Conservation (phyloP, 2,329 filamentous ascomycete species). For the Calonectria henricotiae region DNA sequence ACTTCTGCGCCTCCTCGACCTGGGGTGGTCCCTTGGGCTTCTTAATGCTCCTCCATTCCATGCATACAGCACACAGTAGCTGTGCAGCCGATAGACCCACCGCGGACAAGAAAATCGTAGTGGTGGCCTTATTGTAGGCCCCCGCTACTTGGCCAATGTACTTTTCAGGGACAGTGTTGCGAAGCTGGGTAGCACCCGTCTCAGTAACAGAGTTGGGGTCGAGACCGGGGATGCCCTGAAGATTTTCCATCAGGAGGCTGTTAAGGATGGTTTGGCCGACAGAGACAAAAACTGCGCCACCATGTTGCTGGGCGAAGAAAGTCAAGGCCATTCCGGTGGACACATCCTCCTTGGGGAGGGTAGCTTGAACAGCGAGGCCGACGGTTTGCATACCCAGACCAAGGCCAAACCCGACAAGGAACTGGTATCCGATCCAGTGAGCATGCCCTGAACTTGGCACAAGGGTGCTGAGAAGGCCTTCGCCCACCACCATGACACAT, state of each 20-base stretch:
- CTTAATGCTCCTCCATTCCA: conserved; percentile 81
- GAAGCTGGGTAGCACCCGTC: conserved; percentile 75
- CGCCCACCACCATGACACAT: conserved; percentile 67
- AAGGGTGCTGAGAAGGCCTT: conserved; percentile 74
- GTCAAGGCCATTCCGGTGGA: conserved; percentile 71
- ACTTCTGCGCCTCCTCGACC: conserved; percentile 27
- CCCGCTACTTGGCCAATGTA: conserved; percentile 70
- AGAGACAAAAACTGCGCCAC: conserved; percentile 72
- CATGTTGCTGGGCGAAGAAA: conserved; percentile 74
- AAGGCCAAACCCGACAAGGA: conserved; percentile 72
- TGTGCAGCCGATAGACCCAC: conserved; percentile 71
- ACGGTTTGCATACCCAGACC: conserved; percentile 74
- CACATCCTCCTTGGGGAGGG: conserved; percentile 68
- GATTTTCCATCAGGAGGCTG: conserved; percentile 61
- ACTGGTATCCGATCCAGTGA: conserved; percentile 75
- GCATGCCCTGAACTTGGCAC: conserved; percentile 62
- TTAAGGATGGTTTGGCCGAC: conserved; percentile 71
- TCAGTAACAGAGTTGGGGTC: conserved; percentile 62
- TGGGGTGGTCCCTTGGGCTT: conserved; percentile 55
- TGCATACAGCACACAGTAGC: conserved; percentile 71
- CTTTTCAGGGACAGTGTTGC: conserved; percentile 66
- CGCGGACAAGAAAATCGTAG: conserved; percentile 75
- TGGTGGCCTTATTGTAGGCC: conserved; percentile 78
- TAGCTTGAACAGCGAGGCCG: conserved; percentile 71
- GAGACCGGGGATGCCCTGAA: conserved; percentile 62